Percentiles rank a stretch among this genome's conserved stretches.
Conservation (phyloP, 2,329 filamentous ascomycete species). For the Alternaria ethzedia region DNA sequence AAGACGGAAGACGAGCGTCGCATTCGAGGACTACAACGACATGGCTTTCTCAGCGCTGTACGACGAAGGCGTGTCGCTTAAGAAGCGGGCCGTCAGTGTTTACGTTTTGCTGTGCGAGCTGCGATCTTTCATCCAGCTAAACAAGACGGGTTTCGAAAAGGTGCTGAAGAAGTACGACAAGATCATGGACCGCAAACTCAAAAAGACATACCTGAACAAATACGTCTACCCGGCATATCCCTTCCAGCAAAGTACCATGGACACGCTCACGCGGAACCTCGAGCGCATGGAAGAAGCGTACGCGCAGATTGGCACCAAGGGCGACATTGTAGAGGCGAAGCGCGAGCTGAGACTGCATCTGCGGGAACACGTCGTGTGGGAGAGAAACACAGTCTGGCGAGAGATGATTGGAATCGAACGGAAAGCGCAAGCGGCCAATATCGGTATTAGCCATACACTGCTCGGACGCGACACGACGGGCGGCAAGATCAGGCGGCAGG, state of each 20-base stretch:
- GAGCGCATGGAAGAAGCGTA: slow-evolving; percentile 78
- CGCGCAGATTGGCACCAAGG: slow-evolving; percentile 79
- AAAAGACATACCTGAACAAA: slow-evolving; percentile 74
- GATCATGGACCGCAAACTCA: slow-evolving; percentile 82
- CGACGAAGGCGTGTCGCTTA: slow-evolving; percentile 79
- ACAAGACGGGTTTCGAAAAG: slow-evolving; percentile 95
- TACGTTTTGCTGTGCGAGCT: slow-evolving; percentile 95
- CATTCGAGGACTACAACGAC: slow-evolving; percentile 80
- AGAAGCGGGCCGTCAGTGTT: slow-evolving; percentile 84
- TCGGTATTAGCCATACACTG: slow-evolving; percentile 78
- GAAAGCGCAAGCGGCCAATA: slow-evolving; percentile 89
- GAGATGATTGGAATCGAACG: slow-evolving; percentile 98
- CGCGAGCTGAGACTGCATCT: slow-evolving; percentile 89
- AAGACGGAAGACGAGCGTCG: slow-evolving; percentile 67
- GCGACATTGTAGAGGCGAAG: slow-evolving; percentile 76
- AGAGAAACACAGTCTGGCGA: slow-evolving; percentile 97
- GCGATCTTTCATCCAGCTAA: slow-evolving; percentile 94
- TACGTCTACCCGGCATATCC: slow-evolving; percentile 80
- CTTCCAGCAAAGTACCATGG: slow-evolving; percentile 76
- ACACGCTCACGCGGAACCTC: slow-evolving; percentile 74
- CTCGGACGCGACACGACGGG: slow-evolving; percentile 76
- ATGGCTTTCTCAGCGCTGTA: slow-evolving; percentile 73
- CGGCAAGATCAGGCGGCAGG: slow-evolving; percentile 75
- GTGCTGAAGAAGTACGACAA: slow-evolving; percentile 99
- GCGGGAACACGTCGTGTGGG: slow-evolving; percentile 97